phyloP scores from a whole-genome alignment of 352 stramenopile species.

The Halophytophthora batemanensis region DNA sequence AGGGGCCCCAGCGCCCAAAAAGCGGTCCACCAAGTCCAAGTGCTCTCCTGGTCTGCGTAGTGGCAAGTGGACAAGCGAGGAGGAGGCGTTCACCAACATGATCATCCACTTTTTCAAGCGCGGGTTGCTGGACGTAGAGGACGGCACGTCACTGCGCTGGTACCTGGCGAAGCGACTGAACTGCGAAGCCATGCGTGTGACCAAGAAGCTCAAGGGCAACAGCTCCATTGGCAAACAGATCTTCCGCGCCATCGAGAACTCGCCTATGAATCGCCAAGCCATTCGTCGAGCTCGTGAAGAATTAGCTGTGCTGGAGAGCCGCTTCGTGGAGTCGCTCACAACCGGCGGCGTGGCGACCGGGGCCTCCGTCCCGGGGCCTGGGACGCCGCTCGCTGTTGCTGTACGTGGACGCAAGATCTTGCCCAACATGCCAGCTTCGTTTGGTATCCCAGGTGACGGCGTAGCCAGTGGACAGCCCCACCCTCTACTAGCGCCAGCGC shows the following conservation, averaged over 20 bases:
- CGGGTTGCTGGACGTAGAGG: slow-evolving; percentile 71
- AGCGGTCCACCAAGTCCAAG: slow-evolving; percentile 87
- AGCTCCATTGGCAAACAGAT: slow-evolving; percentile 89
- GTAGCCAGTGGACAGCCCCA: neutral
- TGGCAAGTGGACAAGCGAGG: slow-evolving; percentile 83
- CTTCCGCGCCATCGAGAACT: slow-evolving; percentile 75
- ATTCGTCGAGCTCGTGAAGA: slow-evolving; percentile 57
- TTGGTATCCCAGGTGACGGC: slow-evolving; percentile 1
- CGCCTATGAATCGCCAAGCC: slow-evolving; percentile 43
- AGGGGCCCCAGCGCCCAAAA: slow-evolving; percentile 29
- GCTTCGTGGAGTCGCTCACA: slow-evolving; percentile 72
- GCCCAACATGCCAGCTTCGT: slow-evolving; percentile 18
- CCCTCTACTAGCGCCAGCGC: slow-evolving; percentile 17
- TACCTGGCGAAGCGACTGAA: slow-evolving; percentile 84
- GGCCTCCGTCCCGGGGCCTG: slow-evolving; percentile 10
- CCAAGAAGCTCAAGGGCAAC: slow-evolving; percentile 88
- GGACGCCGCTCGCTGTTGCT: slow-evolving; percentile 26
- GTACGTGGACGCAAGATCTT: slow-evolving; percentile 34
- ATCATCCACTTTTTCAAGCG: slow-evolving; percentile 87
- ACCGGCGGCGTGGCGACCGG: slow-evolving; percentile 19
- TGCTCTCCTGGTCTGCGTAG: slow-evolving; percentile 74
- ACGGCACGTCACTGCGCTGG: slow-evolving; percentile 82
- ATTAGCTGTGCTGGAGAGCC: slow-evolving; percentile 54
- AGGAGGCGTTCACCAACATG: slow-evolving; percentile 81
- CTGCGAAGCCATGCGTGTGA: slow-evolving; percentile 87